phyloP scores from a whole-genome alignment of 2,329 filamentous ascomycete genomes.

The Xylariales sp. region DNA sequence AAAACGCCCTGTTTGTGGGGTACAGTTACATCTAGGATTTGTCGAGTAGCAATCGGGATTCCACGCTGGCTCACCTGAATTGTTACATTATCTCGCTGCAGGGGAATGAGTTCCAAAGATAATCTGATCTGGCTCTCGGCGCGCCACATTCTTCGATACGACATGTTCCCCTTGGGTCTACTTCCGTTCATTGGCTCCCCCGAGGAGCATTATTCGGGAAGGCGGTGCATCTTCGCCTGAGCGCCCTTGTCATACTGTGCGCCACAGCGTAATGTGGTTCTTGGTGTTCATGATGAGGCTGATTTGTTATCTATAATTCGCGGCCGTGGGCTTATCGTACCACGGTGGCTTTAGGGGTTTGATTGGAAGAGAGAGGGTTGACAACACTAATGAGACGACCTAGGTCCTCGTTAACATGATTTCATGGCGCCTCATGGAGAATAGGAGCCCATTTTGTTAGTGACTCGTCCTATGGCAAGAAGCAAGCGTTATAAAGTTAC shows the following conservation, averaged over 20 bases:
- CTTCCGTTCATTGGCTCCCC: constrained; percentile 12
- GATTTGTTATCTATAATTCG: no score
- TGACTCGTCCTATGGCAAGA: no score
- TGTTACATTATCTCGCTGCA: constrained; percentile 15
- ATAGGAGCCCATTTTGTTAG: no score
- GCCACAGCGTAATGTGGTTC: not conserved
- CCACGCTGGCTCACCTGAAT: constrained; percentile 17
- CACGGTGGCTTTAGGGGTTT: no score
- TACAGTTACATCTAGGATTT: not conserved
- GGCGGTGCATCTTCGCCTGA: not conserved
- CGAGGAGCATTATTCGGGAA: not conserved
- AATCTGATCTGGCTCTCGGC: not conserved
- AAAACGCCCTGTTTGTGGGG: not conserved
- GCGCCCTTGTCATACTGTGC: constrained; percentile 1
- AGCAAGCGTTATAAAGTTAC: no score
- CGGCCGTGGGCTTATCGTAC: no score
- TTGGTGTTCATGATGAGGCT: not conserved
- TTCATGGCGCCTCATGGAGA: no score
- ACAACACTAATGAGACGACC: no score
- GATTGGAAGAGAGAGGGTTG: no score
- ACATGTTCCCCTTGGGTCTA: not conserved
- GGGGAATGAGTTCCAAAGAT: constrained; percentile 3
- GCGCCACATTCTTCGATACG: constrained; percentile 13
- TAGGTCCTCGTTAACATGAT: no score
- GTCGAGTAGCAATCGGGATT: not conserved